Conservation (phyloP, 1,139 yeast genomes). For the Hansenula lynferdii region DNA sequence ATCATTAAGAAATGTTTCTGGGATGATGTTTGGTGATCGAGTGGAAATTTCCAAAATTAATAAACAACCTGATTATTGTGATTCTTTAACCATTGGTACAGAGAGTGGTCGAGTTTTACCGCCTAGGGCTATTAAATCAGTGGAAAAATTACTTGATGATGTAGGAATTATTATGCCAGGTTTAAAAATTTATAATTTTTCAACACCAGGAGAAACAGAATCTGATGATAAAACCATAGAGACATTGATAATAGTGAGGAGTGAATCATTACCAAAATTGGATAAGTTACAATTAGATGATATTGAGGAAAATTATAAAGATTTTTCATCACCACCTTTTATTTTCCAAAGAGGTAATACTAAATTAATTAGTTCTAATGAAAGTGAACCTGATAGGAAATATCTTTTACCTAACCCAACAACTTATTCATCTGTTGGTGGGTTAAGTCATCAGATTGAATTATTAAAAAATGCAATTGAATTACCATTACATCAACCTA, state of each 20-base stretch:
- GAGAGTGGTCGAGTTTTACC: slow-evolving; percentile 19
- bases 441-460: slow-evolving; percentile 60
- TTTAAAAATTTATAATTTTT: slow-evolving; percentile 27
- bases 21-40: slow-evolving; percentile 70
- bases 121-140: slow-evolving; percentile 19
- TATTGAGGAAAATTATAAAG: slow-evolving; percentile 18
- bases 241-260: slow-evolving; percentile 25
- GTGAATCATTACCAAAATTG: slow-evolving; percentile 30
- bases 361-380: slow-evolving; percentile 22
- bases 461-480: slow-evolving; percentile 64
- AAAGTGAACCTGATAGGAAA: slow-evolving; percentile 20
- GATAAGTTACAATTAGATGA: slow-evolving; percentile 24
- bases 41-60: slow-evolving; percentile 41
- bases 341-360: slow-evolving; percentile 39
- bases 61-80: slow-evolving; percentile 49
- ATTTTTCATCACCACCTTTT: slow-evolving; percentile 40
- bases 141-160: slow-evolving; percentile 39
- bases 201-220: slow-evolving; percentile 14
- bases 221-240: slow-evolving; percentile 21
- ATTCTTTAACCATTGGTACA: slow-evolving; percentile 27
- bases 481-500: slow-evolving; percentile 76
- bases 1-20: slow-evolving; percentile 46
- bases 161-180: slow-evolving; percentile 59
- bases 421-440: slow-evolving; percentile 65
- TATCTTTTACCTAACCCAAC: slow-evolving; percentile 36